Evolutionary conservation across 1,139 yeast species (phyloP).

Genomic region (Kluyveromyces sp.): DNA sequence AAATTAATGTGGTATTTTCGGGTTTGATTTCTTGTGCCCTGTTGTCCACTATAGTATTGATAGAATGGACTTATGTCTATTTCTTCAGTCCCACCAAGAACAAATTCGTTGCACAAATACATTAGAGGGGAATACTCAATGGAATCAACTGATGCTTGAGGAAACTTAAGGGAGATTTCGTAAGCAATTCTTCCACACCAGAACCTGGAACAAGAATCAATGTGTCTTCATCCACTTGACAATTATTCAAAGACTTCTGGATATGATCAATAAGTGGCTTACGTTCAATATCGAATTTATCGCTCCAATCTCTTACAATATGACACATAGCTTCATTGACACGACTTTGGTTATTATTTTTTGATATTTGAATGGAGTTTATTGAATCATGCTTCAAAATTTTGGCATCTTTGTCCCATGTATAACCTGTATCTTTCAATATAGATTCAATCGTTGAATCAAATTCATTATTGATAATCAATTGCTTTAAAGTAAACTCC

Average conservation of each 20-base stretch:
- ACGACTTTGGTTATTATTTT: constrained; percentile 30
- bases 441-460: constrained; percentile 28
- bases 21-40: constrained; percentile 43
- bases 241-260: constrained; percentile 20
- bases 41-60: constrained; percentile 68
- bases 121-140: constrained; percentile 67
- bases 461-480: constrained; percentile 33
- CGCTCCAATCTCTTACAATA: constrained; percentile 66
- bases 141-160: constrained; percentile 45
- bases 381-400: neutral
- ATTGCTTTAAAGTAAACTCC: constrained; percentile 33
- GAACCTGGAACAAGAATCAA: constrained; percentile 68
- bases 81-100: constrained; percentile 30
- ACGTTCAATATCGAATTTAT: constrained; percentile 39
- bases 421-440: constrained; percentile 15
- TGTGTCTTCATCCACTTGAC: constrained; percentile 31
- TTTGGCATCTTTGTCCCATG: constrained; percentile 5
- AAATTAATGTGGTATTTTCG: constrained; percentile 37
- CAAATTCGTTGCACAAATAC: constrained; percentile 55
- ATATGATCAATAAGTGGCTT: constrained; percentile 48
- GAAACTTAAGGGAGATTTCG: constrained; percentile 41
- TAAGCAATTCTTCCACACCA: constrained; percentile 65
- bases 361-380: neutral
- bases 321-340: constrained; percentile 71
- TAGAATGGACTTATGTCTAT: constrained; percentile 51